phyloP scores from a whole-genome alignment of 176 grass and related monocot species.

The Juncus inflexus region DNA sequence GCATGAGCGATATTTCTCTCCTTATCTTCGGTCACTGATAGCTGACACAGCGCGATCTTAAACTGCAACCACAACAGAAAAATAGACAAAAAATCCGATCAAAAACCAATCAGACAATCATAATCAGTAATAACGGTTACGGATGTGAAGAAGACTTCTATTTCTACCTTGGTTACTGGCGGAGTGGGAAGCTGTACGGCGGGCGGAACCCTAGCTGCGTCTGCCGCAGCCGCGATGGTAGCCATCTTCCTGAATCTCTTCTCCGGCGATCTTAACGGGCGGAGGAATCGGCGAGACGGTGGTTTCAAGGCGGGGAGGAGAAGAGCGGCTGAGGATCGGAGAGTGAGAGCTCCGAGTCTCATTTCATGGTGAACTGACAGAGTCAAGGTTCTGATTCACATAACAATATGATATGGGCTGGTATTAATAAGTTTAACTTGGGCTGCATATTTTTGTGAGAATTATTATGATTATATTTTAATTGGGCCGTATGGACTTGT shows the following conservation, averaged over 20 bases:
- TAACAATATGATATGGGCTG: too few species aligned
- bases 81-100: too few species aligned
- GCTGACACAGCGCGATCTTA: slow-evolving; percentile 88
- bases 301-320: slow-evolving; percentile 8
- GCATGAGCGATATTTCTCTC: slow-evolving; percentile 71
- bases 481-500: too few species aligned
- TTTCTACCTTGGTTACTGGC: slow-evolving; percentile 49
- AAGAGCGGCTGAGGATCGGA: neutral
- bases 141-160: neutral
- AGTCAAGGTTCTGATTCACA: too few species aligned
- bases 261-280: slow-evolving; percentile 9
- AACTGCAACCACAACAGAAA: slow-evolving; percentile 46
- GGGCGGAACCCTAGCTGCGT: slow-evolving; percentile 51
- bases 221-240: slow-evolving; percentile 44
- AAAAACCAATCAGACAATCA: slow-evolving; percentile 11
- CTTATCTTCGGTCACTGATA: slow-evolving; percentile 80
- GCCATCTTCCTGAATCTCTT: slow-evolving; percentile 9
- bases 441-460: too few species aligned
- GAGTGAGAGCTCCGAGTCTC: neutral
- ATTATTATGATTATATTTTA: too few species aligned
- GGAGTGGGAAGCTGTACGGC: slow-evolving; percentile 42
- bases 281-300: neutral
- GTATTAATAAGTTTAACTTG: too few species aligned
- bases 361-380: slow-evolving; percentile 10
- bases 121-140: neutral